Base-by-base conservation (phyloP, 1,284 basidiomycete species). In the Cutaneotrichosporon sp. region DNA sequence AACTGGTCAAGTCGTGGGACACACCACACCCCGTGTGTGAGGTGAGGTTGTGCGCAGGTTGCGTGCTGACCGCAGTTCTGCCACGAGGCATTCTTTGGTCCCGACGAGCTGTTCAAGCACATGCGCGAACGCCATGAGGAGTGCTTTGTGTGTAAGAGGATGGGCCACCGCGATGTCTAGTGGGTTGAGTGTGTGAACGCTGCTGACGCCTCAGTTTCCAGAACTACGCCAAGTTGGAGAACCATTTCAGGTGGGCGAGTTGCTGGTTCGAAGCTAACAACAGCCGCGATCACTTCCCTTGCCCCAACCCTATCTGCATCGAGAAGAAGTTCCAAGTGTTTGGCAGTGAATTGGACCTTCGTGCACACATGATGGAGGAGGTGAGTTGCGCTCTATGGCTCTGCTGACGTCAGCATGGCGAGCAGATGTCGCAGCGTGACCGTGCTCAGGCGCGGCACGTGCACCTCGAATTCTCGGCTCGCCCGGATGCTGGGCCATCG, bases 251-350 rank as follows among this genome's bases (percentile, higher is more conserved):
- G 73, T 77, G 55, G 69, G 72, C 14, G 57, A 50, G 42, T 50
- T 31, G 26, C 63, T 50, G 62, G 65, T 46, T 58, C 52, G 68
- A 67, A 61, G 21, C 50, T 60, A 21, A 50, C 61, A 13, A 49
- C 70, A 80, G 80, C 60, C 71, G 79, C 40, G 80, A 80, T 32
- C 96, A 99, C 79, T 86, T 85, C 77, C 87, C 91, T 4, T 99
- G 96, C 77, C 84, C 81, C 5, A 87, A 92, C 63, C 72, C 86
- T 0, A 77, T 84, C 38, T 99, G 96, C 76, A 85, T 90, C 46
- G 88, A 88, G 18, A 88, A 88, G 72, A 97, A 97, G 81, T 99
- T 98, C 72, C 90, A 98, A 58, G 96, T 99, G 16, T 99, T 98
- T 78, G 88, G 87, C 57, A 89, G 89, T 22, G 84, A 88, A 42